phyloP scores from a whole-genome alignment of 768 basidiomycete genomes.

The Gelatoporia subvermispora region DNA sequence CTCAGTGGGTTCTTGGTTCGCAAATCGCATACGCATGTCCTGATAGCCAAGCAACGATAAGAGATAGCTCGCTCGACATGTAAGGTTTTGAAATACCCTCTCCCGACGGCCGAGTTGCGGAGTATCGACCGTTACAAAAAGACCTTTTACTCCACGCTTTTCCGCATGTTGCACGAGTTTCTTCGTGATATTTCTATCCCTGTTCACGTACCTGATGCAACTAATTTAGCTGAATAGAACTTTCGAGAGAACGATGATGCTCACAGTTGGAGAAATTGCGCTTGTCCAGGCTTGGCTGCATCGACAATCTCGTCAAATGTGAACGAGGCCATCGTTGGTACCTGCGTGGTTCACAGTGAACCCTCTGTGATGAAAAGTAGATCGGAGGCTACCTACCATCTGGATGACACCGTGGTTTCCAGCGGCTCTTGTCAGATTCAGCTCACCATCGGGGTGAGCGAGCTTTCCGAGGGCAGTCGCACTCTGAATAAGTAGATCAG shows the following conservation, averaged over 20 bases:
- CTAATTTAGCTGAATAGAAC: too few species aligned
- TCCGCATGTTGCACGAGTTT: constrained; percentile 89
- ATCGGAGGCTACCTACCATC: constrained; percentile 41
- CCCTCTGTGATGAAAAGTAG: background rate
- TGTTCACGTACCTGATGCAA: constrained; percentile 22
- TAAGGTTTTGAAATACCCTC: constrained; percentile 39
- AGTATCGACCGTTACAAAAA: constrained; percentile 98
- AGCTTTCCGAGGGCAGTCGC: constrained; percentile 91
- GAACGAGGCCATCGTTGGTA: constrained; percentile 92
- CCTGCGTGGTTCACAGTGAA: constrained; percentile 40
- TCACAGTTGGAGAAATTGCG: constrained; percentile 83
- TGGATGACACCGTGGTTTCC: constrained; percentile 74
- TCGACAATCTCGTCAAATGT: constrained; percentile 94
- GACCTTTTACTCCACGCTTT: constrained; percentile 80
- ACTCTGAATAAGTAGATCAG: constrained; percentile 26
- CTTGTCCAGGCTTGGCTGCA: constrained; percentile 71
- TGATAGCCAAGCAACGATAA: constrained; percentile 13
- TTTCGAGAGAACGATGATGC: constrained; percentile 19
- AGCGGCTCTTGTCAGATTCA: constrained; percentile 85
- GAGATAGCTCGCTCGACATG: background rate
- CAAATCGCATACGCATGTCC: constrained; percentile 98
- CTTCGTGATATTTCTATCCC: constrained; percentile 79
- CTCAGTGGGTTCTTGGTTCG: constrained; percentile 65
- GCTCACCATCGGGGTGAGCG: constrained; percentile 92
- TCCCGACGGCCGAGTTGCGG: constrained; percentile 93